Evolutionary conservation across 2,329 filamentous ascomycete genomes (phyloP), one percentile per base, ranked within the genome.

Genomic region (Venturia aucupariae): DNA sequence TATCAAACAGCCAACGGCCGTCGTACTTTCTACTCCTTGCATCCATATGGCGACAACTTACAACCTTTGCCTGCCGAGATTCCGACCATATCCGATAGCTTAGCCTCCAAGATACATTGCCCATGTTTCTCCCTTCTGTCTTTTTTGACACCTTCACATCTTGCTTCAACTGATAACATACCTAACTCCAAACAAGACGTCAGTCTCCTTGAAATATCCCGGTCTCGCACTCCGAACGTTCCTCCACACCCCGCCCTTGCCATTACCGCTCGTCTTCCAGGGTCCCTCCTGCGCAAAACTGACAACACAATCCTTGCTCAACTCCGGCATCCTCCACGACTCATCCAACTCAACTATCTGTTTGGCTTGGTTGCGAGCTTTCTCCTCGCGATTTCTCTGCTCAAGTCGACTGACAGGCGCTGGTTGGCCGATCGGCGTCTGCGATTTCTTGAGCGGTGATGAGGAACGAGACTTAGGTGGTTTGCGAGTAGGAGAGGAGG

Each of bases 101-200:
- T 30, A 4, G 11, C 48, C 10, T 1, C 27, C 48, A 30, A 15
- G 48, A 54, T 54, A 54, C 48, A 30, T 30, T 54, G 48, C 48
- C 24, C 48, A 54, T 22, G 22, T 46, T n/a, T 27, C 22, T 54
- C 48, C 22, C 32, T 15, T 13, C 24, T 27, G 35, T 32, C 24
- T n/a, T 35, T 35, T 38, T 11, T 41, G 39, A 41, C 54, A 32
- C 1, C 8, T 8, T 59, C 54, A 59, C 35, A 17, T n/a, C 27
- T 42, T 38, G 15, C 38, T 60, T 60, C 38, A 60, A n/a, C 59
- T 62, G 32, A 79, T 71, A 38, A 78, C 71, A 67, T 78, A 79
- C 51, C 78, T 71, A 66, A 78, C 72, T 1, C 76, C 78, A 27
- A 76, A 72, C 13, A 79, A 70, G 41, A 80, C 70, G 32, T 72